Base-by-base conservation (phyloP, 148 eudicot genomes). In the Tetragonia tetragonoides region DNA sequence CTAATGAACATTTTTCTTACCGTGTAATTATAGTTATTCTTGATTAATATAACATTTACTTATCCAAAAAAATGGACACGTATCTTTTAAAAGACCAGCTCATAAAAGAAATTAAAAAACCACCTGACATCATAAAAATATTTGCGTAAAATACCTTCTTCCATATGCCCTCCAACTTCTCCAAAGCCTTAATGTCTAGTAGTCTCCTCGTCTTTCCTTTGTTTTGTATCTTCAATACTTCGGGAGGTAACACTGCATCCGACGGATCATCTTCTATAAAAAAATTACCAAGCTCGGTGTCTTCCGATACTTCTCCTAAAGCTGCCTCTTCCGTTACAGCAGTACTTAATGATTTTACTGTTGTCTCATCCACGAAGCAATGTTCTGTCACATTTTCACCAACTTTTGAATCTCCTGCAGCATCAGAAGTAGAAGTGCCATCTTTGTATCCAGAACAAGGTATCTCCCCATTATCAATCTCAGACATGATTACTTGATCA, bases 111-210 rank as follows among this genome's bases (percentile, higher is more conserved):
- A 18, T 61, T 5, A 14, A 64, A 2, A 24, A 24, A 64, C 39
- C 12, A 24, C 15, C 68, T 64, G 9, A 8, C 8, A 28, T 59
- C 2, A 64, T 14, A 16, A 37, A 24, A 28, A 11, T 28, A 37
- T 64, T 24, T 24, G 39, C 39, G 41, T 61, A 44, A 49, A 68
- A 74, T 87, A 95, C 99, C 99, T 90, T 90, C 85, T 90, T 95
- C 99, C 99, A 95, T 61, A 92, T 87, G 78, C 99, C 99, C 80
- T 95, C 99, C 83, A 95, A 78, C 77, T 86, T 86, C 77, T 87
- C 94, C 76, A 92, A 65, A 71, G 86, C 87, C 80, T 86, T 93
- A 70, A 75, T 87, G 76, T 85, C 84, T 67, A 86, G 83, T 74
- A 80, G 59, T 59, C 84, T 86, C 86, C 77, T 87, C 72, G 87